These are phyloP conservation scores for Lentinula lateritia DNA, from an alignment of 768 basidiomycete species.

Conservation along the genomic window DNA sequence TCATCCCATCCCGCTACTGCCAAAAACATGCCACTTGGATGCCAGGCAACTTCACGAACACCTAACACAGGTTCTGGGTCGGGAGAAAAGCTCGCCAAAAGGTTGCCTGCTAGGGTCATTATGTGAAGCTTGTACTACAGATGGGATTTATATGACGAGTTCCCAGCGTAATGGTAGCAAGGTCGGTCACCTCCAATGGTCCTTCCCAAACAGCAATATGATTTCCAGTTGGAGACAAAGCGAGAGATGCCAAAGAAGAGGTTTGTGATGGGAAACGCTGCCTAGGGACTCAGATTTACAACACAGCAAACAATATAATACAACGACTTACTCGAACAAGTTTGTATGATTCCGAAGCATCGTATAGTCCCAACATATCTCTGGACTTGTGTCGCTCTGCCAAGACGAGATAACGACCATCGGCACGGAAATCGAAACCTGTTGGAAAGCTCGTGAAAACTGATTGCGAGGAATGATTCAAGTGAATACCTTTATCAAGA, in stretches of 20 bases:
- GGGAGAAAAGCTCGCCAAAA: constrained; percentile 64
- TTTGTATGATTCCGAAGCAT: constrained; percentile 62
- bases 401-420: constrained; percentile 79
- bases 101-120: constrained; percentile 58
- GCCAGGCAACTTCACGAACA: constrained; percentile 76
- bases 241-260: constrained; percentile 59
- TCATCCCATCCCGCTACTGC: constrained; percentile 88
- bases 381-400: constrained; percentile 89
- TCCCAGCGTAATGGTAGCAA: background rate
- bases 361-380: constrained; percentile 84
- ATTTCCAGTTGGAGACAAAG: constrained; percentile 73
- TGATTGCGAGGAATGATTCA: background rate
- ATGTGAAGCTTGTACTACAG: constrained; percentile 72
- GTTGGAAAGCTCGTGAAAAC: background rate
- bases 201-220: constrained; percentile 82
- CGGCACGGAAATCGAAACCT: constrained; percentile 77
- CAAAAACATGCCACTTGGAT: constrained; percentile 78
- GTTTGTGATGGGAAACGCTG: constrained; percentile 87
- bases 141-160: background rate
- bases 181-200: constrained; percentile 59
- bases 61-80: constrained; percentile 80
- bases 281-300: background rate
- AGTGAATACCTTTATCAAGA: constrained; percentile 62
- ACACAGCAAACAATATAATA: background rate
- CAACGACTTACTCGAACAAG: constrained; percentile 56